Conservation (phyloP, 106 monocot species). For the Narthecium ossifragum region DNA sequence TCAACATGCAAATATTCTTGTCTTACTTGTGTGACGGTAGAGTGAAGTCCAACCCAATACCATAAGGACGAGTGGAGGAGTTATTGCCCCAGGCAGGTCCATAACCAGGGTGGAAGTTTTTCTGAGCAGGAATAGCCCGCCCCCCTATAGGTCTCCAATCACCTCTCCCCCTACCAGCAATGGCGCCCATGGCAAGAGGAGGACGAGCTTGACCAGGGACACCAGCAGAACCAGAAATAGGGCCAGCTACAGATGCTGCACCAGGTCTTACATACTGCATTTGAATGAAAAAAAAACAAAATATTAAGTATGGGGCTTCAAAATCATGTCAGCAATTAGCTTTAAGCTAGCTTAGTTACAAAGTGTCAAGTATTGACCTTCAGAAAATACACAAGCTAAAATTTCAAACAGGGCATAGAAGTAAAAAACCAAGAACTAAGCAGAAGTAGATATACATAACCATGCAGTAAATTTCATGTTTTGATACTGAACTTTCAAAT, state of each 20-base stretch:
- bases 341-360: too few species aligned
- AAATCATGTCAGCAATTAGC: too few species aligned
- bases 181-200: conserved; percentile 32
- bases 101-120: conserved; percentile 45
- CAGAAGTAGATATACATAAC: too few species aligned
- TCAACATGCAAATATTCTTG: conserved; percentile 13
- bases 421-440: too few species aligned
- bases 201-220: conserved; percentile 61
- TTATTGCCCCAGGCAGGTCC: conserved; percentile 58
- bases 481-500: too few species aligned
- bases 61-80: conserved; percentile 42
- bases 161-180: conserved; percentile 71
- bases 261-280: conserved; percentile 96
- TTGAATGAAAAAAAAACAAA: neutral
- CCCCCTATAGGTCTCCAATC: conserved; percentile 54
- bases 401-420: too few species aligned
- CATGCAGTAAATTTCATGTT: too few species aligned
- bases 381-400: too few species aligned
- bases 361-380: too few species aligned
- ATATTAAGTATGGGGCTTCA: too few species aligned
- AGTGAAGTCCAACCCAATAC: conserved; percentile 79
- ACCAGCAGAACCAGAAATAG: conserved; percentile 30
- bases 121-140: conserved; percentile 29
- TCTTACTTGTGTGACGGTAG: conserved; percentile 95
- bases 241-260: conserved; percentile 30